Evolutionary conservation across 1,284 basidiomycete genomes (phyloP).

Genomic region (Trichosporon sp.): DNA sequence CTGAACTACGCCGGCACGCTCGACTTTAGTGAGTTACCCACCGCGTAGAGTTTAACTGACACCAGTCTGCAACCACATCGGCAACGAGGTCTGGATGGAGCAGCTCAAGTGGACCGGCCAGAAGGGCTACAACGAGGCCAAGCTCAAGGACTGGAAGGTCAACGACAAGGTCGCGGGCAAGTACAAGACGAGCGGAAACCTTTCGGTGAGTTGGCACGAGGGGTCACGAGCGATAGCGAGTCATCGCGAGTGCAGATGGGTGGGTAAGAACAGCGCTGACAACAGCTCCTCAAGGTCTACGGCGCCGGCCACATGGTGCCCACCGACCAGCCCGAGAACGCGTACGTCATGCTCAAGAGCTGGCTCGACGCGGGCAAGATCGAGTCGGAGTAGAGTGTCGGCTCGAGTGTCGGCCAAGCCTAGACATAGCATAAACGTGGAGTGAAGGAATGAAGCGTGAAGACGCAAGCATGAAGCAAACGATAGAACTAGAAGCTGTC

Average conservation of each 20-base stretch:
- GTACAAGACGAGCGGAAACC: conserved; percentile 55
- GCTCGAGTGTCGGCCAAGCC: conserved; percentile 1
- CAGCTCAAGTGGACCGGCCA: conserved; percentile 61
- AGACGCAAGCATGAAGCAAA: too few species aligned
- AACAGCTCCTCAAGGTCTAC: conserved; percentile 29
- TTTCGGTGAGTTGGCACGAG: conserved; percentile 60
- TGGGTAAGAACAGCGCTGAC: conserved; percentile 34
- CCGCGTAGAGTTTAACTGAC: background rate
- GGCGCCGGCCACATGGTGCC: conserved; percentile 49
- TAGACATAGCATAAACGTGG: background rate
- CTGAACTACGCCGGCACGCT: conserved; percentile 59
- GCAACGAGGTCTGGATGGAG: conserved; percentile 62
- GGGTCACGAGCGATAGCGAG: too few species aligned
- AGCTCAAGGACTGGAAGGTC: conserved; percentile 51
- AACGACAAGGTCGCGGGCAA: conserved; percentile 52
- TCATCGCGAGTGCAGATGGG: too few species aligned
- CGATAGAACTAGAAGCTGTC: conserved; percentile 1
- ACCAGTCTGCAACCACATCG: conserved; percentile 61
- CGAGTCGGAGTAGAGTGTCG: background rate
- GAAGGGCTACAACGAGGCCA: conserved; percentile 50
- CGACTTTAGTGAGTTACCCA: conserved; percentile 53
- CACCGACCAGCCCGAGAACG: conserved; percentile 47
- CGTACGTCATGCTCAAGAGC: conserved; percentile 43
- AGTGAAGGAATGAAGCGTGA: too few species aligned
- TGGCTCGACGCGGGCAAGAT: conserved; percentile 37